A percentile compares a stretch with the other conserved stretches of the same genome.
phyloP scores from a whole-genome alignment of 2,329 filamentous ascomycete species.

The Ascochyta viciae-villosae region DNA sequence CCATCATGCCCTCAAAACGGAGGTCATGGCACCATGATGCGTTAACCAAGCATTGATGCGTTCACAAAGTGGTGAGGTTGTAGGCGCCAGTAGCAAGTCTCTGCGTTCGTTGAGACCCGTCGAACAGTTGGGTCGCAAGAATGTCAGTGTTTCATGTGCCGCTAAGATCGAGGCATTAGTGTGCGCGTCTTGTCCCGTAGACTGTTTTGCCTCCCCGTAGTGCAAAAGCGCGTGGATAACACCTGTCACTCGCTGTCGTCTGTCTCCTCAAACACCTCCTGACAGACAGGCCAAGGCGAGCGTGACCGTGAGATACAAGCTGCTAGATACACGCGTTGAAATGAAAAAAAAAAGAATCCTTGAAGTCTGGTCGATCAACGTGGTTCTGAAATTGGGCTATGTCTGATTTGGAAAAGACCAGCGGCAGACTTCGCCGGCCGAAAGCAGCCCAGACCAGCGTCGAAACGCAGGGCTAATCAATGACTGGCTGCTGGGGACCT shows the following conservation, averaged over 20 bases:
- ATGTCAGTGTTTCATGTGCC: conserved; percentile 34
- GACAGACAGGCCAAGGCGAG: neutral
- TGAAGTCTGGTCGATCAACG: neutral
- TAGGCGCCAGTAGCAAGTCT: neutral
- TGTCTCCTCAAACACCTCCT: neutral
- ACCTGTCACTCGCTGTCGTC: neutral
- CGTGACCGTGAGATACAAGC: neutral
- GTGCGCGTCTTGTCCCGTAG: conserved; percentile 25
- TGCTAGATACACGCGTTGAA: neutral
- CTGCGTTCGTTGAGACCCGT: conserved; percentile 1
- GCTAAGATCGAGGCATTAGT: conserved; percentile 26
- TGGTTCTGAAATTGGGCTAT: neutral
- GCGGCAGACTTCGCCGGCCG: neutral
- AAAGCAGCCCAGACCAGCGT: neutral
- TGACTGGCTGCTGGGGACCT: neutral
- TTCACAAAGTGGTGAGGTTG: neutral
- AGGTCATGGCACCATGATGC: conserved; percentile 7
- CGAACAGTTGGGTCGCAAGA: conserved; percentile 1
- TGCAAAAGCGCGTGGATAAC: neutral
- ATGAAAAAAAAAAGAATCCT: too few relatives aligned
- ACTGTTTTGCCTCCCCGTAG: conserved; percentile 22
- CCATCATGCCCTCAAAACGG: neutral
- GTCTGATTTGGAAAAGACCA: neutral
- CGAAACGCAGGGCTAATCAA: neutral
- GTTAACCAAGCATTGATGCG: conserved; percentile 6